These are phyloP conservation scores for Prunus fruticosa DNA, from an alignment of 306 rosid genomes.

Conservation along the genomic window DNA sequence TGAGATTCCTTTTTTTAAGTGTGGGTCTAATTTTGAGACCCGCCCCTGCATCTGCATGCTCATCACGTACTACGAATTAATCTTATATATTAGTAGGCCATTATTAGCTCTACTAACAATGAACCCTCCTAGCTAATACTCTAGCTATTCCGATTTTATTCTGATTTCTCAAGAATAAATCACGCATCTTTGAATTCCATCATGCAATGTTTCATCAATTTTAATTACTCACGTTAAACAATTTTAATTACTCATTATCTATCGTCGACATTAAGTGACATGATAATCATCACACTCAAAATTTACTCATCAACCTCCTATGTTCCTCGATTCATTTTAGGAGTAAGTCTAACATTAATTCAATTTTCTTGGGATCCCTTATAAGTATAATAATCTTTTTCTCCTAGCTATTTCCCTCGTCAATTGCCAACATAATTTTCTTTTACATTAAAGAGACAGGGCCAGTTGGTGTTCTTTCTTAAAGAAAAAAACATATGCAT, in stretches of 20 bases:
- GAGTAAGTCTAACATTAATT: no score
- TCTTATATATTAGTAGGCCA: conserved; percentile 25
- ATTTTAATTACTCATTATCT: neutral
- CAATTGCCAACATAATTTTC: no score
- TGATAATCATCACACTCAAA: no score
- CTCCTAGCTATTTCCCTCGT: no score
- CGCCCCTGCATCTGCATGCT: conserved; percentile 47
- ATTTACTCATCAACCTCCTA: neutral
- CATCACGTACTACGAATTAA: conserved; percentile 42
- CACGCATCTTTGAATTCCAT: conserved; percentile 11
- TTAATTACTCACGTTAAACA: neutral
- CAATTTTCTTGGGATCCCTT: no score
- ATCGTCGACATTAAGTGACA: neutral
- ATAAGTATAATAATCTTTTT: no score
- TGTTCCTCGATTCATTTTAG: neutral
- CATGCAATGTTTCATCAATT: neutral
- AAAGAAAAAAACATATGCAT: no score
- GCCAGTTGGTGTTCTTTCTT: no score
- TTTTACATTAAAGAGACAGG: no score
- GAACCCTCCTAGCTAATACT: conserved; percentile 15
- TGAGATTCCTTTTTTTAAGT: conserved; percentile 1
- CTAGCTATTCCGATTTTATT: neutral
- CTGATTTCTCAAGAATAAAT: conserved; percentile 1
- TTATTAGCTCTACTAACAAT: conserved; percentile 48
- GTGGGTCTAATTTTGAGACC: conserved; percentile 9